A percentile compares a stretch with the other conserved stretches of the same genome.
Conservation (phyloP, 2,329 filamentous ascomycete species). For the Colletotrichum lupini region DNA sequence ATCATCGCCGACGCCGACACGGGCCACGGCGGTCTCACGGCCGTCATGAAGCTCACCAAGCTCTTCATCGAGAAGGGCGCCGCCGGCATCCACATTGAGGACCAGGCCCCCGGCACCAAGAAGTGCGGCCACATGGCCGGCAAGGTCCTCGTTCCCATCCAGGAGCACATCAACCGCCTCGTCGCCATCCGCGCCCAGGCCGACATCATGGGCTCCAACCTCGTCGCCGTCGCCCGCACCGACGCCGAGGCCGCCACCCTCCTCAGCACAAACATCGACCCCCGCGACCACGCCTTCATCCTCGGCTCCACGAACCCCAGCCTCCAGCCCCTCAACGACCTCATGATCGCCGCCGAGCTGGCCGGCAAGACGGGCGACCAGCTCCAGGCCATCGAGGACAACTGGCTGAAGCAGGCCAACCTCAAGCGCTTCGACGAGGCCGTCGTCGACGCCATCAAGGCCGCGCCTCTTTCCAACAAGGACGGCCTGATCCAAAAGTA, state of each 20-base stretch:
- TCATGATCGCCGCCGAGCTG: constrained; percentile 88
- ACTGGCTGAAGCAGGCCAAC: constrained; percentile 81
- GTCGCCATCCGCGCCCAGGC: constrained; percentile 97
- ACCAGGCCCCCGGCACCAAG: constrained; percentile 98
- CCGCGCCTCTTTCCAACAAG: constrained; percentile 76
- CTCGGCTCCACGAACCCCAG: constrained; percentile 87
- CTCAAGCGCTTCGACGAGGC: constrained; percentile 93
- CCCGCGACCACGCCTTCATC: constrained; percentile 94
- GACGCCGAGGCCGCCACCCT: constrained; percentile 98
- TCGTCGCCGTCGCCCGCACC: constrained; percentile 91
- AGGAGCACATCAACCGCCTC: constrained; percentile 97
- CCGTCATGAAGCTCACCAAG: constrained; percentile 99
- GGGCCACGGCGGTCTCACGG: constrained; percentile 96
- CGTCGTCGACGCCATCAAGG: constrained; percentile 83
- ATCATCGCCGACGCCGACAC: constrained; percentile 98
- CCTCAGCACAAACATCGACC: constrained; percentile 96
- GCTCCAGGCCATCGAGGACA: constrained; percentile 92
- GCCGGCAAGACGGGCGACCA: constrained; percentile 82
- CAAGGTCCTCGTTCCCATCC: constrained; percentile 96
- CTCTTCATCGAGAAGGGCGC: constrained; percentile 97
- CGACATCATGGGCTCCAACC: constrained; percentile 96
- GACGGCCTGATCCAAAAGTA: constrained; percentile 74
- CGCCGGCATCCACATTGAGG: constrained; percentile 98
- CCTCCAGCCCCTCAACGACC: constrained; percentile 86
- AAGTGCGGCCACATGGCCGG: constrained; percentile 99